phyloP scores from a whole-genome alignment of 2,329 filamentous ascomycete genomes.

The Ustilaginoidea virens region DNA sequence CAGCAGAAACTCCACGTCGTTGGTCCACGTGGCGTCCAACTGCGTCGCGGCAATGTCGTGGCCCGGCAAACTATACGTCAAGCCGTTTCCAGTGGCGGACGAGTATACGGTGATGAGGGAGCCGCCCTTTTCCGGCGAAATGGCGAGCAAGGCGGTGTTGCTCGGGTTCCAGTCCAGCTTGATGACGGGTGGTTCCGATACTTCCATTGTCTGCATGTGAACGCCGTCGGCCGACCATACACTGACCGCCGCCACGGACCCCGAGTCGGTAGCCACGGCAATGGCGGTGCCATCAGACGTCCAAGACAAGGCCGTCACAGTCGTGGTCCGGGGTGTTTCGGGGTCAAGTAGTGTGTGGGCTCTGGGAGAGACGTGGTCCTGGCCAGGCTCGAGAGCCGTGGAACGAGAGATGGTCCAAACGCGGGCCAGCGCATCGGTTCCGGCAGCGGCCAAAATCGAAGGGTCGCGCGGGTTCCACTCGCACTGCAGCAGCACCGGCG shows the following conservation, averaged over 20 bases:
- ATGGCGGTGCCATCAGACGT: slow-evolving; percentile 38
- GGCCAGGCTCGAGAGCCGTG: slow-evolving; percentile 24
- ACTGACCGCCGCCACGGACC: slow-evolving; percentile 33
- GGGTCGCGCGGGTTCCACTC: slow-evolving; percentile 53
- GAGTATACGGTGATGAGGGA: slow-evolving; percentile 41
- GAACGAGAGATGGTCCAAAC: slow-evolving; percentile 49
- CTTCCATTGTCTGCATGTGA: slow-evolving; percentile 36
- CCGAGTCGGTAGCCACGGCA: slow-evolving; percentile 41
- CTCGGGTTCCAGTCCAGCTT: slow-evolving; percentile 46
- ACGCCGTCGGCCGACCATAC: slow-evolving; percentile 40
- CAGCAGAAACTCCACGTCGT: slow-evolving; percentile 40
- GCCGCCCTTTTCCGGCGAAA: slow-evolving; percentile 38
- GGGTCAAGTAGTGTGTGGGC: slow-evolving; percentile 33
- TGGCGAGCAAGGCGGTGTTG: slow-evolving; percentile 37
- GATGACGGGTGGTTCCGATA: slow-evolving; percentile 44
- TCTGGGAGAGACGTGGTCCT: slow-evolving; percentile 25
- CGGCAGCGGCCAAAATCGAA: slow-evolving; percentile 50
- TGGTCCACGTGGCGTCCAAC: slow-evolving; percentile 45
- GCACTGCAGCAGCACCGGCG: slow-evolving; percentile 50
- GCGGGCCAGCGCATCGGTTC: slow-evolving; percentile 54
- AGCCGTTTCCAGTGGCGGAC: slow-evolving; percentile 24
- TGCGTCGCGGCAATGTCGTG: slow-evolving; percentile 35
- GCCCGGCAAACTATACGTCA: slow-evolving; percentile 30
- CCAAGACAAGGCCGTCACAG: slow-evolving; percentile 46
- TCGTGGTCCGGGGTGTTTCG: slow-evolving; percentile 33